Base-by-base conservation (phyloP, 306 rosid species). In the Dalbergia oliveri region DNA sequence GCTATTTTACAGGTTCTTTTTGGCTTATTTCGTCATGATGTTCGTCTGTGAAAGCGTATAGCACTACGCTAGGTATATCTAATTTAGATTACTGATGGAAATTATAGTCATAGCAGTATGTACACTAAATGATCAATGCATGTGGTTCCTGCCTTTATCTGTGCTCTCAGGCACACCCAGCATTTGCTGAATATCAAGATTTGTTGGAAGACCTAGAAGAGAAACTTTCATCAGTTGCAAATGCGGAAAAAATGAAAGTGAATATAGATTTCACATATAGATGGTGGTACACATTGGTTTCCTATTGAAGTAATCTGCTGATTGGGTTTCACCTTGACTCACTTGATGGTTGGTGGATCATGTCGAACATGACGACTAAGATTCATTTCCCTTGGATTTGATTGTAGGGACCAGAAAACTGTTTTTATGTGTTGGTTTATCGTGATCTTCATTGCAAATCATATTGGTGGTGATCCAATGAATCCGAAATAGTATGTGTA, bases 161-260 rank as follows among this genome's bases (percentile, higher is more conserved):
- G 21, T 84, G 78, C 64, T 64, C 80, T 59, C 87, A 89, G 94
- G 86, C 92, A 14, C 94, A 93, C 76, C 79, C 88, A 1, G 82
- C 88, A 61, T 93, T 69, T 69, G 76, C 69, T 34, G 94, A 93
- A 76, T 95, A 88, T 80, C 93, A 90, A 70, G 96, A 90, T 91
- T 89, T 90, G 72, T 75, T 95, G 35, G 89, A 80, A 81, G 91
- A 93, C 85, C 88, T 94, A 1, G 23, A 21, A 67, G 89, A 84
- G 75, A 89, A 73, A 82, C 97, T 95, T 79, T 73, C 92, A 13
- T 81, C 96, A 57, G 66, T 87, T 34, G 72, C 75, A 72, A 82
- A 78, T 67, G 81, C 61, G 23, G 1, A 81, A 66, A 63, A 79
- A 78, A 56, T 87, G 78, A 86, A 82, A 41, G 51, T 15, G 57